These are phyloP conservation scores for Gaertneriomyces sp. DNA, from an alignment of 192 early-diverging fungal species.

Conservation along the genomic window DNA sequence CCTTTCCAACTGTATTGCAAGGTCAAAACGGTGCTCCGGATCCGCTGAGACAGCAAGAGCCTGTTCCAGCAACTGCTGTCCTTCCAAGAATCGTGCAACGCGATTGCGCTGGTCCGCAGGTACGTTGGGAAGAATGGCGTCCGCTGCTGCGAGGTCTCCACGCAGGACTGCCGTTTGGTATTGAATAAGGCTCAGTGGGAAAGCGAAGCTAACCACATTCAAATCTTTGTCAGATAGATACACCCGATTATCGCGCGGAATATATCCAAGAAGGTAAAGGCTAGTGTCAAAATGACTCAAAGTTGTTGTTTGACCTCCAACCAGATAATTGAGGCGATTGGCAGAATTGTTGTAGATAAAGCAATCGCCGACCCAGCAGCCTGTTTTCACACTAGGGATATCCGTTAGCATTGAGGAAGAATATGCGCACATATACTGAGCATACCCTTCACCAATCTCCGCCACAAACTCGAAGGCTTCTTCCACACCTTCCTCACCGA, in stretches of 20 bases:
- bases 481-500: constrained; percentile 92
- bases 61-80: constrained; percentile 81
- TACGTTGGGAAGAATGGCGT: constrained; percentile 75
- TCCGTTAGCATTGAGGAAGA: constrained; percentile 5
- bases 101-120: constrained; percentile 83
- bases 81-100: constrained; percentile 93
- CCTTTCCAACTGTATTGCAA: constrained; percentile 81
- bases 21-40: constrained; percentile 91
- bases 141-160: constrained; percentile 84
- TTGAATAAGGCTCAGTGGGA: constrained; percentile 93
- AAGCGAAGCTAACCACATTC: constrained; percentile 80
- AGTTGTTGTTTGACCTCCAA: constrained; percentile 89
- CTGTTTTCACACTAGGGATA: constrained; percentile 75
- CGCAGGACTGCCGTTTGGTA: constrained; percentile 97
- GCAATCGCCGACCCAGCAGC: constrained; percentile 97
- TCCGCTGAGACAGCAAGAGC: constrained; percentile 95
- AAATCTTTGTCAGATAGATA: constrained; percentile 94
- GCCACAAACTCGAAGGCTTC: constrained; percentile 92
- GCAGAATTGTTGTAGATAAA: constrained; percentile 93
- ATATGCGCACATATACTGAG: not conserved
- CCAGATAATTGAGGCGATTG: constrained; percentile 94
- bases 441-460: constrained; percentile 81
- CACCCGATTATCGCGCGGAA: constrained; percentile 88
- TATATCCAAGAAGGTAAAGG: constrained; percentile 92
- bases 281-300: constrained; percentile 92